Percentiles rank a stretch among this genome's conserved stretches.
Conservation (phyloP, 2,329 filamentous ascomycete species). For the Monosporascus sp. region DNA sequence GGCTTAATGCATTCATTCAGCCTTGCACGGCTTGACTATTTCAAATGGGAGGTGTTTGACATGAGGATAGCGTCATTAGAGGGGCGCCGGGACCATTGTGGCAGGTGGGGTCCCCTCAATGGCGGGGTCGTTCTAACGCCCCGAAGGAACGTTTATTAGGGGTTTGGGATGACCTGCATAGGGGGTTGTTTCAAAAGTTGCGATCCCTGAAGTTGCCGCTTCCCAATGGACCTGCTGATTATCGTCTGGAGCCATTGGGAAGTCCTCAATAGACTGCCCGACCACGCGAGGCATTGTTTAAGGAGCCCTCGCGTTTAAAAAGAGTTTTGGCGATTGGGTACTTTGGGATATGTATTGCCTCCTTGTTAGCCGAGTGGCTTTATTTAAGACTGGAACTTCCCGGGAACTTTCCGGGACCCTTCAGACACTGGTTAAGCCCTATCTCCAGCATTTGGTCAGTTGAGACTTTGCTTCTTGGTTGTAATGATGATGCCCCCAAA, state of each 20-base stretch:
- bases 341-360: no score
- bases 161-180: neutral
- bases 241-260: no score
- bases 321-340: no score
- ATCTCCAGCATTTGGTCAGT: neutral
- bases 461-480: neutral
- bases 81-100: neutral
- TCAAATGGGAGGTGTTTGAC: neutral
- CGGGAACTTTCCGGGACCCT: neutral
- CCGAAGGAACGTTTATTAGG: neutral
- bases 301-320: no score
- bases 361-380: neutral
- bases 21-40: neutral
- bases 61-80: neutral
- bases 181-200: neutral
- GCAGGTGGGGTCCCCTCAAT: neutral
- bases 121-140: neutral
- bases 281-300: no score
- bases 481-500: neutral
- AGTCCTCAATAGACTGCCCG: no score
- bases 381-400: neutral
- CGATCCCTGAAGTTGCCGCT: no score
- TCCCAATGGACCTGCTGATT: no score
- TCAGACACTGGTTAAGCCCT: neutral
- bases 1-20: neutral